These are phyloP conservation scores for Fraxinus paxiana DNA, from an alignment of 305 asterid genomes.

Conservation along the genomic window DNA sequence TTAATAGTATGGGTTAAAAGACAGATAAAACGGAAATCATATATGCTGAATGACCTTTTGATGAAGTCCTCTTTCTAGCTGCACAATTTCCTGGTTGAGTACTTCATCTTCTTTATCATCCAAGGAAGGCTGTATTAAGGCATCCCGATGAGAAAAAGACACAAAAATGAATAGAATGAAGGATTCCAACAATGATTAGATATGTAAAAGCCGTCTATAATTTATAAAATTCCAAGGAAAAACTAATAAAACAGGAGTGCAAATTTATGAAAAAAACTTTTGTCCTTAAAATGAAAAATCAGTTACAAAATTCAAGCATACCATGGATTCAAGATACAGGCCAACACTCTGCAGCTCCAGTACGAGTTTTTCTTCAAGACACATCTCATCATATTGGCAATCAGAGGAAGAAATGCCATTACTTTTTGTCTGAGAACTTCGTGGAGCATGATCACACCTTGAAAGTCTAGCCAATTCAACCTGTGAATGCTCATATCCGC, in stretches of 20 bases:
- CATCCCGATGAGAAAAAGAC: background rate
- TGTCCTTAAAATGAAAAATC: slow-evolving; percentile 10
- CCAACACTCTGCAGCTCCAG: slow-evolving; percentile 80
- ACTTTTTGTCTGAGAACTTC: slow-evolving; percentile 34
- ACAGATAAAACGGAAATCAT: background rate
- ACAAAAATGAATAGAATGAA: background rate
- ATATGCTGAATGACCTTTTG: slow-evolving; percentile 53
- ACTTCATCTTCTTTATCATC: slow-evolving; percentile 76
- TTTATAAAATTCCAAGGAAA: slow-evolving; percentile 1
- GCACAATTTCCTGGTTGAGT: slow-evolving; percentile 59
- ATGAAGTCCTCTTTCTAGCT: slow-evolving; percentile 52
- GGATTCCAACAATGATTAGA: background rate
- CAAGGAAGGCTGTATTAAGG: slow-evolving; percentile 61
- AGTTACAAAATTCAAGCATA: slow-evolving; percentile 38
- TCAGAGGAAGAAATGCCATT: slow-evolving; percentile 43
- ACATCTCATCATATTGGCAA: slow-evolving; percentile 63
- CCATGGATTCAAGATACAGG: slow-evolving; percentile 71
- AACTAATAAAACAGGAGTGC: slow-evolving; percentile 1
- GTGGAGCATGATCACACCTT: slow-evolving; percentile 43
- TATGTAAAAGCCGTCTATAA: background rate
- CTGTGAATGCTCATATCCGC: slow-evolving; percentile 55
- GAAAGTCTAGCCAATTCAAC: slow-evolving; percentile 62
- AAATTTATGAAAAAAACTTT: background rate
- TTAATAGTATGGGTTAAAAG: background rate
- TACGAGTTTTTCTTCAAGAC: slow-evolving; percentile 63